These are phyloP conservation scores for Dothiorella sarmentorum DNA, from an alignment of 2,329 filamentous ascomycete species.

Conservation along the genomic window DNA sequence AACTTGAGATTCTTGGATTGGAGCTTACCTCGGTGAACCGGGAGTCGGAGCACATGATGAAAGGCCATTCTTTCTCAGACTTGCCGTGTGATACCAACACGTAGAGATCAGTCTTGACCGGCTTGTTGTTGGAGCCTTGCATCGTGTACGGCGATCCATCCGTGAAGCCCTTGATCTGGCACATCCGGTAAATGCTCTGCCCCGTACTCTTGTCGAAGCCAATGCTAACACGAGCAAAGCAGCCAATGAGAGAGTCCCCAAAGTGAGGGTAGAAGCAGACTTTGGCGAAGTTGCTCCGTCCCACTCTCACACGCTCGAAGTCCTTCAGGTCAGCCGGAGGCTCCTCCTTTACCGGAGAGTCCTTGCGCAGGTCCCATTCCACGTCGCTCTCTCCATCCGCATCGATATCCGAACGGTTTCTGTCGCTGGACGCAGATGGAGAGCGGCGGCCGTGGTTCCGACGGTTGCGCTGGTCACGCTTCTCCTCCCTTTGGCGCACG, in stretches of 20 bases:
- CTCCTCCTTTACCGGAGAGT: conserved; percentile 57
- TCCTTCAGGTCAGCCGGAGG: conserved; percentile 73
- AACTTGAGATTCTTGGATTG: conserved; percentile 2
- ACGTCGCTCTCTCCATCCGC: conserved; percentile 74
- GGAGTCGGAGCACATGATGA: conserved; percentile 84
- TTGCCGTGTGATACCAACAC: conserved; percentile 78
- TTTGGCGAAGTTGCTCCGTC: conserved; percentile 80
- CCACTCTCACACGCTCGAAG: conserved; percentile 78
- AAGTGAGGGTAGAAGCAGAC: conserved; percentile 94
- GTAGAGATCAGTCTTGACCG: conserved; percentile 83
- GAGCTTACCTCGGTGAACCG: conserved; percentile 71
- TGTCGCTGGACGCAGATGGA: conserved; percentile 34
- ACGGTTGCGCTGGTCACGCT: conserved; percentile 54
- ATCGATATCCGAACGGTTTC: conserved; percentile 55
- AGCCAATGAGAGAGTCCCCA: conserved; percentile 74
- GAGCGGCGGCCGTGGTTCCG: conserved; percentile 21
- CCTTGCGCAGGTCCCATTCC: conserved; percentile 62
- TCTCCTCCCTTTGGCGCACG: conserved; percentile 59
- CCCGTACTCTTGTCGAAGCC: conserved; percentile 71
- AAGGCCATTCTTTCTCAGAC: conserved; percentile 79
- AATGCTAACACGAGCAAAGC: conserved; percentile 80
- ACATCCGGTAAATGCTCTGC: conserved; percentile 80
- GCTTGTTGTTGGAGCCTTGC: conserved; percentile 67
- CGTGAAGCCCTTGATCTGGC: conserved; percentile 78
- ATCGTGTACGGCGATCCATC: conserved; percentile 81